Base-by-base conservation (phyloP, 2,329 filamentous ascomycete species). In the Neoarthrinium moseri region DNA sequence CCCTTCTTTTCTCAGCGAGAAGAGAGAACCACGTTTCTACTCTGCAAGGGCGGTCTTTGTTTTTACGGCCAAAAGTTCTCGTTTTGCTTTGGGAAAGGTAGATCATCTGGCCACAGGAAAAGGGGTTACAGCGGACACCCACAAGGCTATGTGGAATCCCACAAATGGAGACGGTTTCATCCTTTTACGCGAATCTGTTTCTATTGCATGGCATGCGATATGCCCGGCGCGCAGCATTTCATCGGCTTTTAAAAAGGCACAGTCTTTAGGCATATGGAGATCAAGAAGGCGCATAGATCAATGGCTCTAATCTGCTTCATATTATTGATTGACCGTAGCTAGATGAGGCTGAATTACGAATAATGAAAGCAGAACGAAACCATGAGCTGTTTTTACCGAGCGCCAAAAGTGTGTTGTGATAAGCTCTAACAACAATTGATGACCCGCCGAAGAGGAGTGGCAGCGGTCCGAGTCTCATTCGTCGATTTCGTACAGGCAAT, bases 201-300 rank as follows among this genome's bases (percentile, higher is more conserved):
- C 30, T 24, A 27, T 40, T 27, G 23, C 23, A 27, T 40, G 23
- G 37, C 37, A 40, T 40, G 30, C 21, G 21, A 24, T 38, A 40
- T 40, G 37, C 24, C 37, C 37, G 24, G 37, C 37, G 37, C 30
- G 37, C 37, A 40, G 37, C 37, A 40, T 40, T 40, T 40, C n/a
- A 7, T 15, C 10, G 32, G 10, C n/a, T 12, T 11, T 34, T n/a
- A 11, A 34, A 34, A 12, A 15, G 32, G 8, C 13, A n/a, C n/a
- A n/a, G n/a, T 17, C 13, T 34, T 34, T 34, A 8, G 32, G 32
- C 8, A 34, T 15, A n/a, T n/a, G 8, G 32, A 17, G 32, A 34
- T 15, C n/a, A 34, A 20, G 37, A 40, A 40, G 37, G 24, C 37
- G 17, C 24, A 21, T 29, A n/a, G 13, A 12, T 3, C 18, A 10